Base-by-base conservation (phyloP, 805 yeast genomes). In the Pichia exigua region DNA sequence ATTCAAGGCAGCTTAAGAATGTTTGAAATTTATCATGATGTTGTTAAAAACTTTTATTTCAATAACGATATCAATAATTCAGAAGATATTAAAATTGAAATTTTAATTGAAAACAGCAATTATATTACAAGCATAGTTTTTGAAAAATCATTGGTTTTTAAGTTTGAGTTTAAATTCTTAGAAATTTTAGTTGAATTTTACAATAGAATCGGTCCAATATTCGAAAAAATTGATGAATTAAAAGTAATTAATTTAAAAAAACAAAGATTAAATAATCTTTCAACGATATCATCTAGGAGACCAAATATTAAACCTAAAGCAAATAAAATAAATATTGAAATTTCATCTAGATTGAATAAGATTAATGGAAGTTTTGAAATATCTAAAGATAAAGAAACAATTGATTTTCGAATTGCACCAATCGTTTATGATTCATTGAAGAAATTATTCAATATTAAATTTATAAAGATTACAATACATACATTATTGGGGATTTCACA, bases 71-170 rank as follows among this genome's bases (percentile, higher is more conserved):
- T 8, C 11, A 46, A 26, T 43, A 20, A 58, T 1, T 73, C 72
- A 42, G 75, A 77, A 8, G 87, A 82, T 56, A 46, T 82, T 2
- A 60, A 83, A 35, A 78, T 82, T 60, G 86, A 82, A 59, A 52
- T 73, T 22, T 71, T 73, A 46, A 53, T 61, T 10, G 58, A 61
- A 15, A 61, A 56, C 12, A 45, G 47, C 1, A n/a, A 46, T 3
- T 54, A 74, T 42, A 62, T 70, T 20, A 75, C 81, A 1, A 56
- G 54, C 0, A 28, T 74, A 0, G 60, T 79, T 2, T 62, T 76
- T 21, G 71, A 81, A 0, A 79, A 79, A 52, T 63, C 68, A 0
- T 73, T 76, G 0, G 38, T 44, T 27, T 8, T 68, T 17, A 46
- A 59, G 7, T 15, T 68, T 4, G 60, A 61, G 30, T 12, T 46